These are phyloP conservation scores for Penicillium taxi DNA, from an alignment of 495 filamentous ascomycete genomes.

Conservation along the genomic window DNA sequence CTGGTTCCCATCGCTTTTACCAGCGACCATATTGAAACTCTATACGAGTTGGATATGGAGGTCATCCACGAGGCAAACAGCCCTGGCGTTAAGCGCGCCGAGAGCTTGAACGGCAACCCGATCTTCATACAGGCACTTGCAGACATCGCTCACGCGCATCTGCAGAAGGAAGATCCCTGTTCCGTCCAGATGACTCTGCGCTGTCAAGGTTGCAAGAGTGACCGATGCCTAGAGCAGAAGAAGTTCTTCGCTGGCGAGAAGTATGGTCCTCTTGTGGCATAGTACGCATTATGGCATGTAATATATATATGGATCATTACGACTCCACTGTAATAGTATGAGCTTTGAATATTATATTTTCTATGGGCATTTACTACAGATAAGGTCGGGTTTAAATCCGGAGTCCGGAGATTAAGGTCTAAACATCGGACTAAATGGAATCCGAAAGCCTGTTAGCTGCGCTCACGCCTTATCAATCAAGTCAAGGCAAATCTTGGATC, in stretches of 20 bases:
- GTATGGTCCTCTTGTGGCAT: conserved; percentile 28
- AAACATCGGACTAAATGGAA: too few species aligned
- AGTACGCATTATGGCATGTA: background rate
- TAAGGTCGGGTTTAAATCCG: too few species aligned
- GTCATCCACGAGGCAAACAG: conserved; percentile 86
- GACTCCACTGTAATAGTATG: too few species aligned
- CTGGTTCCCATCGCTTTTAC: conserved; percentile 97
- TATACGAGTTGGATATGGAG: conserved; percentile 92
- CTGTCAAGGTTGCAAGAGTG: conserved; percentile 90
- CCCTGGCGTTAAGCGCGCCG: conserved; percentile 72
- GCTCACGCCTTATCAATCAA: too few species aligned
- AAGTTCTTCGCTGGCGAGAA: conserved; percentile 70
- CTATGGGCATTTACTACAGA: too few species aligned
- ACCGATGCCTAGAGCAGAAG: conserved; percentile 83
- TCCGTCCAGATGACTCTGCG: conserved; percentile 82
- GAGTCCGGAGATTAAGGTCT: too few species aligned
- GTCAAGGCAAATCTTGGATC: too few species aligned
- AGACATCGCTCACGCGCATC: conserved; percentile 71
- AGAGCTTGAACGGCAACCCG: conserved; percentile 86
- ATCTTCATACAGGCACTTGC: conserved; percentile 89
- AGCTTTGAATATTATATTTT: too few species aligned
- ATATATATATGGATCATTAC: background rate
- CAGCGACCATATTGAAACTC: conserved; percentile 95
- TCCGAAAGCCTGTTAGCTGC: too few species aligned
- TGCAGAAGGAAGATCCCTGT: conserved; percentile 58